phyloP scores from a whole-genome alignment of 371 early-diverging fungal species.

The Syncephalastrum sp. region DNA sequence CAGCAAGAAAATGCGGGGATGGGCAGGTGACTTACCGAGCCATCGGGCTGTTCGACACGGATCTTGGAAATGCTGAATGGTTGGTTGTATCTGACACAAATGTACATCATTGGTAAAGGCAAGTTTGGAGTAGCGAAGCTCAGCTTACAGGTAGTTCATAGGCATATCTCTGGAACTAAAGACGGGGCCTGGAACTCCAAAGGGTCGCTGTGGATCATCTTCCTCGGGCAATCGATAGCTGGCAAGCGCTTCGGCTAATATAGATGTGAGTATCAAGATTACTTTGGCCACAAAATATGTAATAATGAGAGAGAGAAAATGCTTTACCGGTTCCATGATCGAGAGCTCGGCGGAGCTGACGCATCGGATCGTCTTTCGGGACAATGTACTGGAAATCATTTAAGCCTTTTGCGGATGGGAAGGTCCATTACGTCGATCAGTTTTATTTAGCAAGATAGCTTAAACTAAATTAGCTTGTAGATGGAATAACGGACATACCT shows the following conservation, averaged over 20 bases:
- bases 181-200: conserved; percentile 53
- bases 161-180: conserved; percentile 49
- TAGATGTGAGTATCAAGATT: too few species aligned
- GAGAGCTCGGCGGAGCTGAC: conserved; percentile 36
- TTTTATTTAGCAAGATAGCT: too few species aligned
- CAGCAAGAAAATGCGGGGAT: conserved; percentile 1
- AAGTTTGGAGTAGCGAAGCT: neutral
- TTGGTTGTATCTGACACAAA: conserved; percentile 43
- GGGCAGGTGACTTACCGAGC: conserved; percentile 30
- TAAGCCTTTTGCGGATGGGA: neutral
- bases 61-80: conserved; percentile 47
- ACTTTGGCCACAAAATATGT: too few species aligned
- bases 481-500: conserved; percentile 20
- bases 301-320: neutral
- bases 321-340: conserved; percentile 40
- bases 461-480: too few species aligned
- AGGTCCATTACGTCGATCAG: too few species aligned
- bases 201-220: conserved; percentile 27
- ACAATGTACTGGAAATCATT: conserved; percentile 57
- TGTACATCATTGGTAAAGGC: neutral
- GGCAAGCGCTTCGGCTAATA: conserved; percentile 22
- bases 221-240: conserved; percentile 26
- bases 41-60: conserved; percentile 44
- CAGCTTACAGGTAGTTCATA: conserved; percentile 45
- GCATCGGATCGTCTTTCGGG: conserved; percentile 38